Conservation (phyloP, 225 moss, liverwort and hornwort species). For the Polytrichum formosum region DNA sequence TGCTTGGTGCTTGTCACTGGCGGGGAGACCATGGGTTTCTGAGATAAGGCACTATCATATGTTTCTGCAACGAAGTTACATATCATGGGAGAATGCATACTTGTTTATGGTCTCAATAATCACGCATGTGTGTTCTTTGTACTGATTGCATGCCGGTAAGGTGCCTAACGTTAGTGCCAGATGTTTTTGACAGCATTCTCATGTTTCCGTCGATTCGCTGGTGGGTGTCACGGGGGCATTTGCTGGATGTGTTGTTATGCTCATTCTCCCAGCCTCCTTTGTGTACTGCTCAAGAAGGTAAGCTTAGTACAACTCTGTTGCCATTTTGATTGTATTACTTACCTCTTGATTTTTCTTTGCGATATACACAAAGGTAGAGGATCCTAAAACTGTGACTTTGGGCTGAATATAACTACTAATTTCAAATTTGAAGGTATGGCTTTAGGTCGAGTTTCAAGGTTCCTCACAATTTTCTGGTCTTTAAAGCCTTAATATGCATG, state of each 20-base stretch:
- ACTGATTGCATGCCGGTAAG: no score
- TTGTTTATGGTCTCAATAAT: no score
- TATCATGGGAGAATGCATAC: no score
- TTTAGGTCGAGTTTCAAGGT: background rate
- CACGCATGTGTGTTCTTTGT: no score
- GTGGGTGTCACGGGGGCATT: constrained; percentile 91
- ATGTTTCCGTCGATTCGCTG: constrained; percentile 82
- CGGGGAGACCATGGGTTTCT: no score
- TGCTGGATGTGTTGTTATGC: constrained; percentile 92
- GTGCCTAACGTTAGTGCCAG: no score
- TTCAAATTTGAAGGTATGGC: no score
- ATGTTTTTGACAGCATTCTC: constrained; percentile 52
- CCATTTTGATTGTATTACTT: background rate
- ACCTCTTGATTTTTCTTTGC: background rate
- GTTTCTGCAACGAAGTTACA: no score
- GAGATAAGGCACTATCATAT: no score
- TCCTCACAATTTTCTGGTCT: background rate
- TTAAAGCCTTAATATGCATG: background rate
- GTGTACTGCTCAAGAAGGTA: constrained; percentile 82
- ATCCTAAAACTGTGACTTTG: background rate
- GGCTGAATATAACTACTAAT: background rate
- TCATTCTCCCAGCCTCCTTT: constrained; percentile 83
- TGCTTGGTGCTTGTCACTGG: no score
- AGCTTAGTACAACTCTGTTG: background rate
- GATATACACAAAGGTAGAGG: no score